Percentiles rank a stretch among this genome's conserved stretches.
Conservation (phyloP, 2,329 filamentous ascomycete species). For the Neoarthrinium moseri region DNA sequence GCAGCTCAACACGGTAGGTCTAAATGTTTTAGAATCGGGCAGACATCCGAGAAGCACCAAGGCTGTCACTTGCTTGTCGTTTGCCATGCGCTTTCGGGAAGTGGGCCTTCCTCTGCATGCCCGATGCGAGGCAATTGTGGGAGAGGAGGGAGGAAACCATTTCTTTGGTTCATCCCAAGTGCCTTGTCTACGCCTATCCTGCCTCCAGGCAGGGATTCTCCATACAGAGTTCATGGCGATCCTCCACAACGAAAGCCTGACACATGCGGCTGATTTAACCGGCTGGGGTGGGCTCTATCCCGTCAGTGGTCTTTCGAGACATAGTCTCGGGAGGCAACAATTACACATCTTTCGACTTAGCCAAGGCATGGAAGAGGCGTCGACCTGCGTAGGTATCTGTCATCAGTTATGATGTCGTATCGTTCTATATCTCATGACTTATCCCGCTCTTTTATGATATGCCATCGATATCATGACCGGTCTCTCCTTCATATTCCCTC, state of each 20-base stretch:
- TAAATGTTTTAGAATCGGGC: neutral
- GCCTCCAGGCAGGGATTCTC: neutral
- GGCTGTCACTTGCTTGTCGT: neutral
- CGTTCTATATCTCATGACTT: conserved; percentile 6
- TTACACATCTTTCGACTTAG: conserved; percentile 10
- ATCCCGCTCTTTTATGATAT: neutral
- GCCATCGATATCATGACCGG: neutral
- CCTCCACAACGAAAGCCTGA: conserved; percentile 11
- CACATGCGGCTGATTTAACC: conserved; percentile 18
- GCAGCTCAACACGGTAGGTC: too few relatives aligned
- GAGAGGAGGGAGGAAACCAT: too few relatives aligned
- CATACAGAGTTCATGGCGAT: conserved; percentile 10
- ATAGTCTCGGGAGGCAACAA: conserved; percentile 6
- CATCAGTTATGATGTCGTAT: too few relatives aligned
- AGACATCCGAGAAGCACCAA: neutral
- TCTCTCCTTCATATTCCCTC: neutral
- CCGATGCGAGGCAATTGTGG: too few relatives aligned
- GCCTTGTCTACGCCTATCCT: too few relatives aligned
- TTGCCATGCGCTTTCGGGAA: conserved; percentile 1
- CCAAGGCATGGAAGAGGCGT: too few relatives aligned
- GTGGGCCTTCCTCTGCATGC: neutral
- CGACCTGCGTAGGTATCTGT: too few relatives aligned
- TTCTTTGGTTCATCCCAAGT: too few relatives aligned
- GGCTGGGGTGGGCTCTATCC: conserved; percentile 9
- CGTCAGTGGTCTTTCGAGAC: conserved; percentile 2